Evolutionary conservation across 495 filamentous ascomycete genomes (phyloP), one percentile per base, ranked within the genome.

Genomic region (Parmelia sp.): DNA sequence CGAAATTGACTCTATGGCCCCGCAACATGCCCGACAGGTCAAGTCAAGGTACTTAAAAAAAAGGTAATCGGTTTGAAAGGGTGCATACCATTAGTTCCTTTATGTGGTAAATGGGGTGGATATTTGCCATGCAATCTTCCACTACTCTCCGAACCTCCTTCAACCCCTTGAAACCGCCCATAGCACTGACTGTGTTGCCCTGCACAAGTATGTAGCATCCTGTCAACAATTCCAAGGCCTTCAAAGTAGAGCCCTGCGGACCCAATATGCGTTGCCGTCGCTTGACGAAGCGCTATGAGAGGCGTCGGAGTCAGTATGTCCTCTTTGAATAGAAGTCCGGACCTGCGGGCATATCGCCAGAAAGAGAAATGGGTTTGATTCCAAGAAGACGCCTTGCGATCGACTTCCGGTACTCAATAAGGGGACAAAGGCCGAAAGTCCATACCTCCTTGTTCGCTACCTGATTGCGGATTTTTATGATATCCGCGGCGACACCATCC

Each of bases 81-180:
- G 57, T 37, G 29, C 35, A 59, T 59, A 59, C 39, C 94, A 97
- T 97, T 72, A 97, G 83, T 74, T 97, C 92, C 79, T 99, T 99
- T 79, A 99, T 93, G 71, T 92, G 85, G 75, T 95, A 96, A 69
- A 92, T 92, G 3, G 89, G 88, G 72, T 95, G 91, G 67, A 96
- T 86, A 73, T 99, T 99, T 40, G 85, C 84, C 95, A 99, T 97
- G 76, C 91, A 96, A 74, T 97, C 94, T 74, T 96, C 87, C 8
- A 99, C 83, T 11, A 97, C 86, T 23, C 91, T 80, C 58, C 95
- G 87, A 15, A 96, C 86, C 72, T 97, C 92, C 75, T 97, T 97
- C 51, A 99, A 75, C 19, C 92, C 91, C 75, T 96, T 95, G 77
- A 86, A 96, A 1, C 83, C 83, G 0, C 95, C 95, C 88, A 98